Evolutionary conservation across 2,329 filamentous ascomycete genomes (phyloP).

Genomic region (Ceratocystis cubensis): DNA sequence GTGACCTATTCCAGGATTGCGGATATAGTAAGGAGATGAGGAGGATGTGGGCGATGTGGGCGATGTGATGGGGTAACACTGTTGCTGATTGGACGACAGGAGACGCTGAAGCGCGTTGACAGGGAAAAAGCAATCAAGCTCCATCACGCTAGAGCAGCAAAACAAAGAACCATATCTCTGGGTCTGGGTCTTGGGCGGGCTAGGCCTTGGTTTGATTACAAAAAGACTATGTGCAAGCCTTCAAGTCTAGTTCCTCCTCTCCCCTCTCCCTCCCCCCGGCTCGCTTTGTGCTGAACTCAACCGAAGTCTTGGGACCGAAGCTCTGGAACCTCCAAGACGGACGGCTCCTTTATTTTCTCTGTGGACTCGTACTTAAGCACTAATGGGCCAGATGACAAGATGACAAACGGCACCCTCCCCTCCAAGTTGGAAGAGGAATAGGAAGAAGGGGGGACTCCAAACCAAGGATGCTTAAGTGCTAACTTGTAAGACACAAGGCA

Average conservation of each 20-base stretch:
- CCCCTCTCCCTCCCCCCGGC: background rate
- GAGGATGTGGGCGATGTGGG: background rate
- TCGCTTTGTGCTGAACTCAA: background rate
- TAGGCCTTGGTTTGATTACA: background rate
- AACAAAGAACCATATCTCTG: conserved; percentile 2
- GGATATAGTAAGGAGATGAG: background rate
- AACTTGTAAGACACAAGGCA: background rate
- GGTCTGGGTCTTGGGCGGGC: background rate
- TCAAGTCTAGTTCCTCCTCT: background rate
- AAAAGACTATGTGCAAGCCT: background rate
- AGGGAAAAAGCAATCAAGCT: background rate
- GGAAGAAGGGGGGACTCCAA: background rate
- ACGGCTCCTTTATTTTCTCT: background rate
- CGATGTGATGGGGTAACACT: background rate
- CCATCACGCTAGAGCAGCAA: background rate
- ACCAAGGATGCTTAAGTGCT: background rate
- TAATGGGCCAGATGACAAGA: background rate
- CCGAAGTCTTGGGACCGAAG: background rate
- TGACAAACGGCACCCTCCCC: background rate
- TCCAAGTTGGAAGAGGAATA: background rate
- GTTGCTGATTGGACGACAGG: background rate
- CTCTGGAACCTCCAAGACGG: background rate
- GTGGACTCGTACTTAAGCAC: background rate
- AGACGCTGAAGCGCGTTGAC: background rate
- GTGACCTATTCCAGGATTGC: background rate